Evolutionary conservation across 1,284 basidiomycete genomes (phyloP), one percentile per base, ranked within the genome.

Genomic region (Peniophora sp.): DNA sequence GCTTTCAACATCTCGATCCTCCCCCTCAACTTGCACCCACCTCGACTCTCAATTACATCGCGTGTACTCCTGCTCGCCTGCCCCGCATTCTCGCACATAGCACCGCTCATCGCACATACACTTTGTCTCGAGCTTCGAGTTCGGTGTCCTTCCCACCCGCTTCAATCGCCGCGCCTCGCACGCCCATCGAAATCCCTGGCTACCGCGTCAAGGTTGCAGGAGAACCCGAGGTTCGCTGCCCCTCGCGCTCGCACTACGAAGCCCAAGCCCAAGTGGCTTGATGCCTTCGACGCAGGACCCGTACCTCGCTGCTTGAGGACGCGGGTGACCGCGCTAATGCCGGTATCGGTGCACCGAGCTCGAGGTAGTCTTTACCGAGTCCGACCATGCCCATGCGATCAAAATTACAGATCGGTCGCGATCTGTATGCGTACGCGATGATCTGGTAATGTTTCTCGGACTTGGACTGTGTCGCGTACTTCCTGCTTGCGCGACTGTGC

Each of bases 101-200:
- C n/a, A n/a, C n/a, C n/a, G n/a, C n/a, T n/a, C n/a, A n/a, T n/a
- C n/a, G n/a, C n/a, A n/a, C n/a, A n/a, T n/a, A n/a, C n/a, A n/a
- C n/a, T n/a, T n/a, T n/a, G 0, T 75, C 70, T 0, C 71, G 74
- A 0, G 67, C 74, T 0, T 72, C 69, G 1, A 74, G 70, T 55
- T 74, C 76, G 1, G 69, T 65, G 0, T 72, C 72, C 19, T 69
- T 74, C 0, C 75, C 77, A 0, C 76, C 77, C 2, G 75, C 78
- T 2, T 78, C 76, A 1, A 73, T 75, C 0, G 72, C 68, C 0
- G 75, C 77, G 10, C 78, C 78, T 0, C 69, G 71, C 8, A 80
- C 79, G 1, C 78, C 78, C 0, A 62, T 69, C 6, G 44, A 45
- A 1, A 70, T 66, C 56, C 74, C 75, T 49, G 75, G 78, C 49